Evolutionary conservation across 1,284 basidiomycete genomes (phyloP), one percentile per base, ranked within the genome.

Genomic region (Cutaneotrichosporon cyanovorans): DNA sequence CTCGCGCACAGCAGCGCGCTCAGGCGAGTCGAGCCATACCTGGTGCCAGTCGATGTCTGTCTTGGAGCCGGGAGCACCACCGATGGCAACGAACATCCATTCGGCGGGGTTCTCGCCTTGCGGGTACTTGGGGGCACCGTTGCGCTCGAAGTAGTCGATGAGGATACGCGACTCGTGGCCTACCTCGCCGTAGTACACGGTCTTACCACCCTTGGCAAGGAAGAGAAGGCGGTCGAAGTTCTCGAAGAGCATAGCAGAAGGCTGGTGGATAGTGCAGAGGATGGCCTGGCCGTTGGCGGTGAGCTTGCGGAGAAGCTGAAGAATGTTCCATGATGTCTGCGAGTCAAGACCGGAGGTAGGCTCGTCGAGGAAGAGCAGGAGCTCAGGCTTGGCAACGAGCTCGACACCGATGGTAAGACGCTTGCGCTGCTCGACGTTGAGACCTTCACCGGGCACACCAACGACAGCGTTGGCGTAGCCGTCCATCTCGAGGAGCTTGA

Each of bases 231-330:
- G 42, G 51, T 72, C 68, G 42, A 73, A 73, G 38, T 68, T 53
- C 23, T 60, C 48, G 34, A 68, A 71, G 5, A 69, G 72, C 46
- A 66, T 63, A 48, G 58, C 70, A n/a, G 62, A 68, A 2, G 72
- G 72, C 45, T 65, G 65, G 51, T 73, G 72, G 33, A 73, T 73
- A 44, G 72, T 76, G 56, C 72, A 73, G 12, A 75, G 65, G 47
- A 73, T 71, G 16, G 87, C 86, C 68, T 91, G 87, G 4, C 91
- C 90, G 61, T 82, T 81, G 41, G 68, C 62, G 32, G 66, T 42
- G 10, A 52, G 48, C 48, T 51, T 56, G 47, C 48, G 50, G 54
- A 56, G 50, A 21, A 50, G 54, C 54, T 50, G 45, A 12, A 56
- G 47, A 52, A 51, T 53, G 50, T 51, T 50, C 42, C 45, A 56